phyloP scores from a whole-genome alignment of 2,329 filamentous ascomycete genomes.

The Colletotrichum noveboracense region DNA sequence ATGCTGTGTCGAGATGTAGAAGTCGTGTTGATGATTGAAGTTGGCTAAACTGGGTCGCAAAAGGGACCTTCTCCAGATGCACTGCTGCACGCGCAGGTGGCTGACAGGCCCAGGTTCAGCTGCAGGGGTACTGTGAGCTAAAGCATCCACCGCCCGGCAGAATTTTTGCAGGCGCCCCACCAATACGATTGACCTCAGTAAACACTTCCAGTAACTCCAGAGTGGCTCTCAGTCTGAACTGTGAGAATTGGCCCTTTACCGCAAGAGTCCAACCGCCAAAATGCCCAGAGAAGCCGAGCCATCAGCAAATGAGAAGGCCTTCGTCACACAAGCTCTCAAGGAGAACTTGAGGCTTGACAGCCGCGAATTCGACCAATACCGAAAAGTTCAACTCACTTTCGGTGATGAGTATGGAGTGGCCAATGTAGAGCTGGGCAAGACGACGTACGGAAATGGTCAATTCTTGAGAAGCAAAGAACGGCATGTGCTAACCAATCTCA shows the following conservation, averaged over 20 bases:
- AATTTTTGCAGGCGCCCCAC: conserved; percentile 38
- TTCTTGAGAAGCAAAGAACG: neutral
- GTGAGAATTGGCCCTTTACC: conserved; percentile 20
- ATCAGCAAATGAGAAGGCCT: conserved; percentile 86
- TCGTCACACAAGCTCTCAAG: conserved; percentile 82
- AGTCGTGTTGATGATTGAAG: neutral
- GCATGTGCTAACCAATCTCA: neutral
- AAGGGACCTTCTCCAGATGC: neutral
- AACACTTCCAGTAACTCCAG: conserved; percentile 13
- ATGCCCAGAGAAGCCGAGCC: conserved; percentile 96
- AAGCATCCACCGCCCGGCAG: conserved; percentile 54
- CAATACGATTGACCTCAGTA: conserved; percentile 23
- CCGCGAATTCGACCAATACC: conserved; percentile 80
- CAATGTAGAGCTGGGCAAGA: conserved; percentile 88
- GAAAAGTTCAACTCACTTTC: conserved; percentile 78
- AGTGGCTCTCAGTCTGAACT: neutral
- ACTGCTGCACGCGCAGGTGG: neutral
- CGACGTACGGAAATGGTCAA: conserved; percentile 61
- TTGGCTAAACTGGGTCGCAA: neutral
- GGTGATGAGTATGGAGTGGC: conserved; percentile 91
- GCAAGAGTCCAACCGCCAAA: conserved; percentile 29
- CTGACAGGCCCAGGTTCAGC: neutral
- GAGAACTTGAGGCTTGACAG: conserved; percentile 86
- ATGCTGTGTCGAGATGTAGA: neutral
- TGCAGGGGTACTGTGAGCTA: neutral